Percentiles rank a stretch among this genome's conserved stretches.
These are phyloP conservation scores for Chaetomiaceae sp. DNA, from an alignment of 2,329 filamentous ascomycete genomes.

Conservation along the genomic window DNA sequence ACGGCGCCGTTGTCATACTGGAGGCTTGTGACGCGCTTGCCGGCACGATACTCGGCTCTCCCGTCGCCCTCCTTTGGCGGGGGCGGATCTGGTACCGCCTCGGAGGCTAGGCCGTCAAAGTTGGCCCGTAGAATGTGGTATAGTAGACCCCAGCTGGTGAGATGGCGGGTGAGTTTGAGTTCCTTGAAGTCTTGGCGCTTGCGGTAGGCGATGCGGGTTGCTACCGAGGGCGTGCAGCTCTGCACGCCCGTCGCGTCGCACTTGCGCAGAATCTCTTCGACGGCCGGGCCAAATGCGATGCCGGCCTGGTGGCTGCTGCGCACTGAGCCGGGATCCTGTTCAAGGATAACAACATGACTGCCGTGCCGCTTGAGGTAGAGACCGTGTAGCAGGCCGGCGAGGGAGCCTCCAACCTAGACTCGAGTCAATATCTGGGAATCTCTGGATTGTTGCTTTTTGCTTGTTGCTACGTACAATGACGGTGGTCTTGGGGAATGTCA, in stretches of 20 bases:
- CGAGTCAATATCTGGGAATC: too few relatives aligned
- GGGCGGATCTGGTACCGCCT: conserved; percentile 25
- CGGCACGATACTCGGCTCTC: conserved; percentile 22
- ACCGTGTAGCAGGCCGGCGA: conserved; percentile 33
- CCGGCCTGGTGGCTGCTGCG: conserved; percentile 40
- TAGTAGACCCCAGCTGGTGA: conserved; percentile 41
- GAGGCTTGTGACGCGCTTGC: conserved; percentile 24
- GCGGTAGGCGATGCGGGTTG: conserved; percentile 17
- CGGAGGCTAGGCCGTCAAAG: conserved; percentile 34
- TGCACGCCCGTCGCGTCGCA: conserved; percentile 32
- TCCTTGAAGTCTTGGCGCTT: conserved; percentile 13
- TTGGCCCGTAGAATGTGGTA: conserved; percentile 38
- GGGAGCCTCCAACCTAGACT: conserved; percentile 34
- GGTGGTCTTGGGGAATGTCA: too few relatives aligned
- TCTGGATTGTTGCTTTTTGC: too few relatives aligned
- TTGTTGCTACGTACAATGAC: too few relatives aligned
- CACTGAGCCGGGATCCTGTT: conserved; percentile 34
- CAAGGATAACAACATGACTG: conserved; percentile 35
- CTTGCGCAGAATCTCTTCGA: conserved; percentile 32
- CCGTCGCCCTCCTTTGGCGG: conserved; percentile 21
- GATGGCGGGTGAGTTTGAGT: conserved; percentile 28
- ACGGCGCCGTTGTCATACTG: conserved; percentile 14
- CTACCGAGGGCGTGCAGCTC: conserved; percentile 10
- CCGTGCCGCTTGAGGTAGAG: conserved; percentile 34
- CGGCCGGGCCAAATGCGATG: conserved; percentile 35